Base-by-base conservation (phyloP, 2,329 filamentous ascomycete genomes). In the Aspergillus pseudoviridinutans region DNA sequence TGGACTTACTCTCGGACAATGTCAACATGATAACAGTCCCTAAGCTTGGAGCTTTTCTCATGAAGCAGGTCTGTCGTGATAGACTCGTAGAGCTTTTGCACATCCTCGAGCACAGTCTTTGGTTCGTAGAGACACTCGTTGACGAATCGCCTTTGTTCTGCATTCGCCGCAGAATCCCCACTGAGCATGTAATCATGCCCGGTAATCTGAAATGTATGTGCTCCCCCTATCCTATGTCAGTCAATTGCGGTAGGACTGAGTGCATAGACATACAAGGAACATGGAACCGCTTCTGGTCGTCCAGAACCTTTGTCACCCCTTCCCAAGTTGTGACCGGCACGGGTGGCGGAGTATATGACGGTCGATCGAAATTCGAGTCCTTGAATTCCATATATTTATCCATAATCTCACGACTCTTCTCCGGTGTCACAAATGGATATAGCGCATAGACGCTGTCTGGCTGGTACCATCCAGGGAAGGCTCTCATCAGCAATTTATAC, bases 391-490 rank as follows among this genome's bases (percentile, higher is more conserved):
- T 20, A 22, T 27, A 24, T 20, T 24, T 53, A 10, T 25, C 29
- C 14, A 57, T 49, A 12, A 38, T 25, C 27, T 44, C 20, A 17
- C n/a, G 29, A 7, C 17, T 53, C 41, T 53, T 42, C 17, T 41
- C 24, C 1, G 55, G 55, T 32, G 29, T 57, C 4, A 50, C 53
- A 20, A 57, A 57, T 20, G 55, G 55, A 20, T 53, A 57, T n/a
- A 57, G 42, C 3, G 50, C 29, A 53, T 57, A 57, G 20, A 57
- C 50, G 41, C 55, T 57, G 42, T 53, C 53, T 49, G 55, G 25
- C 28, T 24, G n/a, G 51, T 57, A 53, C 27, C 35, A 57, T 22
- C 55, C 50, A 0, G 55, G 55, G 50, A 57, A 57, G 5, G 55
- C 55, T 27, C 44, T 50, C 50, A 57, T 49, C 9, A 57, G 44